Evolutionary conservation across 192 early-diverging fungal species (phyloP).

Genomic region (Oehlia diaphana): DNA sequence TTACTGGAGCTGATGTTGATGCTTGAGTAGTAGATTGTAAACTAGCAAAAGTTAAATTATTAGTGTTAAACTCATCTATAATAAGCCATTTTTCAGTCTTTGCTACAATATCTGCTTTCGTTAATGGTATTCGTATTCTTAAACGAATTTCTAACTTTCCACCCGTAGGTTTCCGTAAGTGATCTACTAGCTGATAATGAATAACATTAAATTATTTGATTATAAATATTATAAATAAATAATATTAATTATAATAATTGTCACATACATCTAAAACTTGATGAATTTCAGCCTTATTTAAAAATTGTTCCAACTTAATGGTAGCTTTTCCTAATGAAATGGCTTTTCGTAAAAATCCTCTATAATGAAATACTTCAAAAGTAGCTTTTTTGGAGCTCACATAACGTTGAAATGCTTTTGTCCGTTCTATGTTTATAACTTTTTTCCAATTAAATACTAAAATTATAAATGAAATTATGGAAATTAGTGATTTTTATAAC

Average conservation of each 20-base stretch:
- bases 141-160: conserved; percentile 68
- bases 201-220: conserved; percentile 20
- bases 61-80: conserved; percentile 49
- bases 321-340: conserved; percentile 60
- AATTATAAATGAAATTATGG: neutral
- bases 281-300: conserved; percentile 66
- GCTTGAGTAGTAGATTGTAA: conserved; percentile 24
- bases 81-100: conserved; percentile 68
- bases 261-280: conserved; percentile 61
- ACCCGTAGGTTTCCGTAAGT: conserved; percentile 59
- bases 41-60: conserved; percentile 28
- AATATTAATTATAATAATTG: neutral
- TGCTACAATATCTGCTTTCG: conserved; percentile 55
- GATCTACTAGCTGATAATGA: conserved; percentile 8
- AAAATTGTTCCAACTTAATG: conserved; percentile 55
- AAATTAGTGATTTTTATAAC: neutral
- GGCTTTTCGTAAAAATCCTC: conserved; percentile 55
- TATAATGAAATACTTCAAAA: conserved; percentile 70
- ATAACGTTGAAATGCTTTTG: conserved; percentile 59
- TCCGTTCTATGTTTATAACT: conserved; percentile 59
- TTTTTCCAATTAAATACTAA: conserved; percentile 58
- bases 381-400: conserved; percentile 67
- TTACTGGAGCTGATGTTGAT: neutral
- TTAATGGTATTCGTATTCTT: conserved; percentile 61
- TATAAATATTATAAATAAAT: conserved; percentile 2